phyloP scores from a whole-genome alignment of 148 eudicot genomes.

The Vaccinium darrowii region DNA sequence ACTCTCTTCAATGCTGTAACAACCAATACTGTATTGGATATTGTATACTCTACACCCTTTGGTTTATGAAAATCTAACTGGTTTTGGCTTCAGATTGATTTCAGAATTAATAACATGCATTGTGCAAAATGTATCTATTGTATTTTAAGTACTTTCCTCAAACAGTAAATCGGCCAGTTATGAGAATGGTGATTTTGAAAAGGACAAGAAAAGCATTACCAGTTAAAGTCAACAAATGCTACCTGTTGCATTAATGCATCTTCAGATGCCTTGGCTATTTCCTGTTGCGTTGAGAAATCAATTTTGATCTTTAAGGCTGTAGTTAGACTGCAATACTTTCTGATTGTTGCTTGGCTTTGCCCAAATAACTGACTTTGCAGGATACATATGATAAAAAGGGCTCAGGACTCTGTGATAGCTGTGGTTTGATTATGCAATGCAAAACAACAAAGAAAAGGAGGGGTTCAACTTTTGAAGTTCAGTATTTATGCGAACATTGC shows the following conservation, averaged over 20 bases:
- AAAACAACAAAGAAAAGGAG: constrained; percentile 46
- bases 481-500: constrained; percentile 74
- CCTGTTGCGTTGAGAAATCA: constrained; percentile 6
- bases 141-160: not conserved
- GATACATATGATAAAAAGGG: constrained; percentile 47
- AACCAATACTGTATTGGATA: not conserved
- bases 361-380: constrained; percentile 34
- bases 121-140: not conserved
- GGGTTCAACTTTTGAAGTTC: constrained; percentile 35
- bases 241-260: constrained; percentile 4
- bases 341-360: not conserved
- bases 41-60: not conserved
- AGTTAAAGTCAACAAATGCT: not conserved
- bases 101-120: not conserved
- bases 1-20: not conserved
- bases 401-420: constrained; percentile 59
- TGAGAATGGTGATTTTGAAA: not conserved
- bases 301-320: not conserved
- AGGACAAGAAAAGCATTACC: not conserved
- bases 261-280: not conserved
- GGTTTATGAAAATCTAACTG: constrained; percentile 1
- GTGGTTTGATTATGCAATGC: constrained; percentile 63
- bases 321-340: not conserved
- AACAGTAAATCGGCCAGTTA: not conserved
- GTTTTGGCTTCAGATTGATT: not conserved